Evolutionary conservation across 768 basidiomycete genomes (phyloP), one percentile per base, ranked within the genome.

Genomic region (Mycena rebaudengoi): DNA sequence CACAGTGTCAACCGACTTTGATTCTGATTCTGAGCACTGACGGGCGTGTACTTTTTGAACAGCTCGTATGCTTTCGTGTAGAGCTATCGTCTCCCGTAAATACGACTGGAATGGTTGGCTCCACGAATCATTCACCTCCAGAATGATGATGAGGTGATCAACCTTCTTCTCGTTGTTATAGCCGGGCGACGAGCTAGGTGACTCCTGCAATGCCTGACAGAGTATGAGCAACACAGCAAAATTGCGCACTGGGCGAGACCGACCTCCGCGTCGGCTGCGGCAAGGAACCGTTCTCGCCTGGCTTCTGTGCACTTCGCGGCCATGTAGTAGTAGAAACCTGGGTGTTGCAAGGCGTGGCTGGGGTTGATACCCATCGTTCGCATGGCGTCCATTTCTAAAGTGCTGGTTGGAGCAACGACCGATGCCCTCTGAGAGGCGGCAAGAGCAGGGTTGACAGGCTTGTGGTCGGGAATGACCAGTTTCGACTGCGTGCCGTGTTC

Each of bases 61-160:
- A 95, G 74, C 68, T 97, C 94, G 76, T 99, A 99, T 2, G 98
- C 84, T 71, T 96, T 95, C 7, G 95, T 98, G 73, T 95, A 96
- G 2, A 99, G 83, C 94, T 96, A 64, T 20, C 13, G 60, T 43
- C 46, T 21, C 43, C 11, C 18, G 29, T 35, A 45, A 50, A 62
- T n/a, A 49, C 20, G 21, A 56, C 49, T 43, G 8, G 33, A 62
- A 20, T 29, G 10, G 14, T 3, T 25, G 23, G 1, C 20, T 11
- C 32, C 25, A 51, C 23, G 12, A 7, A 11, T 67, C 78, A 46
- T 57, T n/a, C n/a, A 92, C 95, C 85, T 99, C 97, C 29, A 97
- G 79, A 40, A 94, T 87, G 35, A 96, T 80, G 2, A 86, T 85
- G 20, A 91, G 74, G 73, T 99, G 96, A 61, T 97, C 95, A 7